Evolutionary conservation across 192 early-diverging fungal species (phyloP).

Genomic region (Backusella morwellensis): DNA sequence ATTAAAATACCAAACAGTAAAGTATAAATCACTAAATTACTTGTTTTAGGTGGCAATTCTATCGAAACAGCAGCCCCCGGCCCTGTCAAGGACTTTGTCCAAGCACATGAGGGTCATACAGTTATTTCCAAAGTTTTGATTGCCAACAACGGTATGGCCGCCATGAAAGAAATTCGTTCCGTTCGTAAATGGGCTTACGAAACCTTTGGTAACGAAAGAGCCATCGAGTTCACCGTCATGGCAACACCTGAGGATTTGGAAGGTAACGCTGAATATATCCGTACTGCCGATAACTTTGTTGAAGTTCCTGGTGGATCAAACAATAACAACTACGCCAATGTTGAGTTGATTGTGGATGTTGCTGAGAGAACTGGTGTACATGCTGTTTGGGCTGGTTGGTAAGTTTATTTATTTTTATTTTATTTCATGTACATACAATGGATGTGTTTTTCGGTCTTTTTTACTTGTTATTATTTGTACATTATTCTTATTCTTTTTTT

Average conservation of each 20-base stretch:
- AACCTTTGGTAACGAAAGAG: constrained; percentile 94
- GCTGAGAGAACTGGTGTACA: constrained; percentile 95
- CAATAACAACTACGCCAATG: constrained; percentile 99
- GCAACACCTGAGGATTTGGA: constrained; percentile 96
- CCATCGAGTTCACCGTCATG: constrained; percentile 97
- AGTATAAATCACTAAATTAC: constrained; percentile 3
- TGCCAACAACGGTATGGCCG: constrained; percentile 99
- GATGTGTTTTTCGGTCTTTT: neutral
- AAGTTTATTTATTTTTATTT: constrained; percentile 14
- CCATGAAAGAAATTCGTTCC: constrained; percentile 98
- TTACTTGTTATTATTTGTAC: constrained; percentile 1
- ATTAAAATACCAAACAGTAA: neutral
- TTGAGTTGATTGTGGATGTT: constrained; percentile 97
- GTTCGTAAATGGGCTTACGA: constrained; percentile 98
- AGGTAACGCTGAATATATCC: constrained; percentile 98
- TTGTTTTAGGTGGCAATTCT: constrained; percentile 64
- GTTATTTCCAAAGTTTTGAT: constrained; percentile 95
- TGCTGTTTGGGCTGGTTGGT: constrained; percentile 97
- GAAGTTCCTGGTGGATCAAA: constrained; percentile 96
- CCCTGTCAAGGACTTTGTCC: constrained; percentile 73
- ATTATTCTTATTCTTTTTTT: neutral
- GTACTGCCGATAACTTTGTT: constrained; percentile 98
- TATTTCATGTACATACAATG: neutral
- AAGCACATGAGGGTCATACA: constrained; percentile 75
- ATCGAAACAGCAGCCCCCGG: constrained; percentile 61